A percentile compares a stretch with the other conserved stretches of the same genome.
Evolutionary conservation across 257 asterid genomes (phyloP).

Genomic region (Solanum piurae): DNA sequence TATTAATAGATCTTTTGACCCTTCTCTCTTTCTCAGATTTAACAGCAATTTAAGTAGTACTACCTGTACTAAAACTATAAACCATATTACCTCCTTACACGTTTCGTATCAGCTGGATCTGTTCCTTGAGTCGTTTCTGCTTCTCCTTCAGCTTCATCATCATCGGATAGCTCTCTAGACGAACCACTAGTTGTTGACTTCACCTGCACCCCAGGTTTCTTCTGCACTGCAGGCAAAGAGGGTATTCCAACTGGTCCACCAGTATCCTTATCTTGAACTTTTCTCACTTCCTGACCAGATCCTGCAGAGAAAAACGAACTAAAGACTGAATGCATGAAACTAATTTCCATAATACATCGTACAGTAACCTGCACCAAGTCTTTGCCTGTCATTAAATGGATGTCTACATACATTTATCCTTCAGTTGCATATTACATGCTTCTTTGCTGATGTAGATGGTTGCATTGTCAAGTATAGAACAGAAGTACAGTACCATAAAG

Average conservation of each 20-base stretch:
- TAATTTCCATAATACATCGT: background rate
- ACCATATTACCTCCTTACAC: slow-evolving; percentile 70
- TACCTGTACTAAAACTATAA: background rate
- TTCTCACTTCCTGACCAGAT: slow-evolving; percentile 31
- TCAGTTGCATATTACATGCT: background rate
- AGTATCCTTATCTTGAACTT: slow-evolving; percentile 44
- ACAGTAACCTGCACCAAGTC: background rate
- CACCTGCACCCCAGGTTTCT: slow-evolving; percentile 51
- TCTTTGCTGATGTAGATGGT: background rate
- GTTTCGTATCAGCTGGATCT: slow-evolving; percentile 72
- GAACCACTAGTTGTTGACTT: slow-evolving; percentile 87
- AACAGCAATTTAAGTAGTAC: background rate
- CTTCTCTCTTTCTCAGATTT: background rate
- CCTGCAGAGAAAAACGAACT: slow-evolving; percentile 17
- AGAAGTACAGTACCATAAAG: background rate
- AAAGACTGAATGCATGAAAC: background rate
- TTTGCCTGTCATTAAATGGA: background rate
- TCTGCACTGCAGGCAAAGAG: slow-evolving; percentile 38
- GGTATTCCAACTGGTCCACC: slow-evolving; percentile 42
- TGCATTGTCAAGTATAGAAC: background rate
- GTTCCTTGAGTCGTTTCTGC: slow-evolving; percentile 44
- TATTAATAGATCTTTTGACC: background rate
- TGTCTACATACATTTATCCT: background rate
- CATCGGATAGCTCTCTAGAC: slow-evolving; percentile 79
- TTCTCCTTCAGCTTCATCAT: slow-evolving; percentile 88